These are phyloP conservation scores for Takakia lepidozioides DNA, from an alignment of 225 moss, liverwort and hornwort genomes.

Conservation along the genomic window DNA sequence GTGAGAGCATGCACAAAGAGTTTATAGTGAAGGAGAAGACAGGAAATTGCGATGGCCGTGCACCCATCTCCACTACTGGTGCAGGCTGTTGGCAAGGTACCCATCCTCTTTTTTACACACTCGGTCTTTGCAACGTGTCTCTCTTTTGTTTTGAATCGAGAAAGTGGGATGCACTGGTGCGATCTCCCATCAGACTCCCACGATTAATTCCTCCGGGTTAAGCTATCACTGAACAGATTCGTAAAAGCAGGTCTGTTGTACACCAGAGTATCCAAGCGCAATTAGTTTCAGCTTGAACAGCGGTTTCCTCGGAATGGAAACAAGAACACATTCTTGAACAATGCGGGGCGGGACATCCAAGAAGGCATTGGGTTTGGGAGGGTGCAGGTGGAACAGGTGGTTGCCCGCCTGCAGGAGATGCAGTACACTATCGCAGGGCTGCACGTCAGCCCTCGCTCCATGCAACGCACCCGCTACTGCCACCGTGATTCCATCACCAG, in stretches of 20 bases:
- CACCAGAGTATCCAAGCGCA: too few relatives aligned
- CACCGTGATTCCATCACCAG: slow-evolving; percentile 2
- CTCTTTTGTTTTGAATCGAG: too few relatives aligned
- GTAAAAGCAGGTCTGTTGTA: too few relatives aligned
- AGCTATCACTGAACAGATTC: too few relatives aligned
- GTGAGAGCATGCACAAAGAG: too few relatives aligned
- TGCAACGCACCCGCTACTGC: slow-evolving; percentile 8
- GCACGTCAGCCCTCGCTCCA: slow-evolving; percentile 7
- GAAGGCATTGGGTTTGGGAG: not conserved
- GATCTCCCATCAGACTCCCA: too few relatives aligned
- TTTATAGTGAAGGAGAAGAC: too few relatives aligned
- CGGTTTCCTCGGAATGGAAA: not conserved
- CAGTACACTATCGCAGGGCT: slow-evolving; percentile 17
- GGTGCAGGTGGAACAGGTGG: slow-evolving; percentile 29
- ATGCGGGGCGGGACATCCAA: not conserved
- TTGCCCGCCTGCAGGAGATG: slow-evolving; percentile 29
- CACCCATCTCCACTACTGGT: slow-evolving; percentile 26
- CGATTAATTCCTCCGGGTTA: too few relatives aligned
- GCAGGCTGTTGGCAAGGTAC: slow-evolving; percentile 31
- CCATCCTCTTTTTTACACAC: not conserved
- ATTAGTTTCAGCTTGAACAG: too few relatives aligned
- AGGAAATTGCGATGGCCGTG: slow-evolving; percentile 3
- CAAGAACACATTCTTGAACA: not conserved
- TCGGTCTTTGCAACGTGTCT: too few relatives aligned
- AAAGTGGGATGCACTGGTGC: too few relatives aligned